Evolutionary conservation across 2,329 filamentous ascomycete species (phyloP).

Genomic region (Aurifilum marmelostoma): DNA sequence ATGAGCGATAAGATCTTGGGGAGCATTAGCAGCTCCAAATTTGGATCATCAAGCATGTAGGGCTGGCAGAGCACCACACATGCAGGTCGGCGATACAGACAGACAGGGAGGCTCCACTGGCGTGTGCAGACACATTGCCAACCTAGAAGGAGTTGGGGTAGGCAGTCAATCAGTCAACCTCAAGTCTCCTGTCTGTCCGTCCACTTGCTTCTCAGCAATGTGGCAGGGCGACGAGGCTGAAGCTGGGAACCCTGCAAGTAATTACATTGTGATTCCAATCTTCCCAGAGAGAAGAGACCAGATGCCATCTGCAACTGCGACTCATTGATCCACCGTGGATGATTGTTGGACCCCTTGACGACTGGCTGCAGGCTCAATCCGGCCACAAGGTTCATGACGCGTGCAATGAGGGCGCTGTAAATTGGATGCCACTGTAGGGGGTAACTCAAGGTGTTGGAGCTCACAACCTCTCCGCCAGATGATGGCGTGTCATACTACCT

Average conservation of each 20-base stretch:
- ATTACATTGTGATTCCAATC: not conserved
- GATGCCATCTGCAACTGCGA: not conserved
- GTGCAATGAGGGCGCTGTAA: not conserved
- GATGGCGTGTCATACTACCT: not conserved
- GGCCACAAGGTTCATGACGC: not conserved
- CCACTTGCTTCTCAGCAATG: not conserved
- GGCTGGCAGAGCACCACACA: slow-evolving; percentile 2
- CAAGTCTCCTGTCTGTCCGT: not conserved
- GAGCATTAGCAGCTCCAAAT: slow-evolving; percentile 24
- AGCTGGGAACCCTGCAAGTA: not conserved
- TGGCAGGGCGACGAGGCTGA: slow-evolving; percentile 9
- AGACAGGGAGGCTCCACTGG: slow-evolving; percentile 22
- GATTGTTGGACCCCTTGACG: too few species aligned
- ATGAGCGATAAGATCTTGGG: slow-evolving; percentile 24
- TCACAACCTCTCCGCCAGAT: not conserved
- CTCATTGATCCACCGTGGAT: not conserved
- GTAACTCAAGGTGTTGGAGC: not conserved
- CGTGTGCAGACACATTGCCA: not conserved
- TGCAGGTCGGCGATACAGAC: slow-evolving; percentile 15
- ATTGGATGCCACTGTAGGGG: too few species aligned
- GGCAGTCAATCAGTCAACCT: not conserved
- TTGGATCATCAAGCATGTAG: slow-evolving; percentile 18
- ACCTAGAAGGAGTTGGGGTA: not conserved
- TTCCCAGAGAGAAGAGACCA: not conserved
- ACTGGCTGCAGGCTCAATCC: not conserved